phyloP scores from a whole-genome alignment of 148 eudicot species.

The Suaeda aralocaspica region DNA sequence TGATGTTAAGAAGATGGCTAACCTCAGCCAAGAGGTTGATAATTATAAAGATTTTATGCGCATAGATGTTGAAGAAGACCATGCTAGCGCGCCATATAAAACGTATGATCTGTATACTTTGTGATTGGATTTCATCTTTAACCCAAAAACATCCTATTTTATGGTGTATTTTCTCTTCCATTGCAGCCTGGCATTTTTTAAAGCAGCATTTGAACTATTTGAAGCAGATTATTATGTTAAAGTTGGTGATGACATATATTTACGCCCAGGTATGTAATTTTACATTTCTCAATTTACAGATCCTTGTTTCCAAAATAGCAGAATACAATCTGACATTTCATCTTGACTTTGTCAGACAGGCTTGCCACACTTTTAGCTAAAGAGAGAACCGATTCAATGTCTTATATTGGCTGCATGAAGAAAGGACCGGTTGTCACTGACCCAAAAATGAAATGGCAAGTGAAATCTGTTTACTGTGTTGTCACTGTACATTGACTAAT shows the following conservation, averaged over 20 bases:
- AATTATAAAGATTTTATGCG: constrained; percentile 59
- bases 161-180: background rate
- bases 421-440: constrained; percentile 78
- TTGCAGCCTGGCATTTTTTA: constrained; percentile 64
- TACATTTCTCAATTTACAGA: background rate
- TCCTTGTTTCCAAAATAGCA: too few species aligned
- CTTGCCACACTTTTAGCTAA: constrained; percentile 70
- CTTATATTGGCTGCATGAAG: constrained; percentile 79
- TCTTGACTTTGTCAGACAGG: constrained; percentile 36
- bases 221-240: constrained; percentile 71
- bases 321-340: background rate
- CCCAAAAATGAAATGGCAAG: constrained; percentile 67
- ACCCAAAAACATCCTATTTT: background rate
- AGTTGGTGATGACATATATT: constrained; percentile 69
- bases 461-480: background rate
- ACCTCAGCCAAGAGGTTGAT: constrained; percentile 49
- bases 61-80: constrained; percentile 53
- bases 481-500: constrained; percentile 4
- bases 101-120: constrained; percentile 34
- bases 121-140: background rate
- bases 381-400: constrained; percentile 48
- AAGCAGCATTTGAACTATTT: constrained; percentile 61
- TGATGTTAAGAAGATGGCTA: constrained; percentile 49
- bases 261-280: constrained; percentile 53
- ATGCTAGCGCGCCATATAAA: constrained; percentile 52